These are phyloP conservation scores for Ganoderma sinense DNA, from an alignment of 1,284 basidiomycete species.

Conservation along the genomic window DNA sequence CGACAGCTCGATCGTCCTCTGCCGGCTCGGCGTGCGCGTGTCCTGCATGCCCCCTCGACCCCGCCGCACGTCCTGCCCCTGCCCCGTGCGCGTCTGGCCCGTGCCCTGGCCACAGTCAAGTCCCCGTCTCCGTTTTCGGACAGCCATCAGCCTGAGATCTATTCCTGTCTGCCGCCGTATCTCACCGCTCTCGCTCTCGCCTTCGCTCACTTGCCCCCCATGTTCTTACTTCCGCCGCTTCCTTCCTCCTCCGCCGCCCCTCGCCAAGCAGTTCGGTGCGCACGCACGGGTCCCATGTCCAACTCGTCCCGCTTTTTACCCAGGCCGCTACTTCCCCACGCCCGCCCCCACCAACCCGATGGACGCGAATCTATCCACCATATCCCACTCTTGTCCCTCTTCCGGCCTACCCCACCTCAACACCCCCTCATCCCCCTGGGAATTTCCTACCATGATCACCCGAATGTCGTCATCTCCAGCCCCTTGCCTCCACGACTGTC, in stretches of 20 bases:
- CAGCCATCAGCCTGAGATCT: conserved; percentile 8
- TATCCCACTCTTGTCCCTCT: not conserved
- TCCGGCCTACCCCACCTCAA: not conserved
- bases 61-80: not conserved
- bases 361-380: not conserved
- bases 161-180: conserved; percentile 24
- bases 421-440: not conserved
- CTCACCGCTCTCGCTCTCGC: conserved; percentile 13
- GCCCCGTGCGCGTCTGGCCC: not conserved
- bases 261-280: not conserved
- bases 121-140: conserved; percentile 27
- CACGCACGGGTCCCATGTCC: conserved; percentile 5
- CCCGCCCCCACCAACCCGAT: conserved; percentile 6
- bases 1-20: not conserved
- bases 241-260: conserved; percentile 4
- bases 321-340: conserved; percentile 16
- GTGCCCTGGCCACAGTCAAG: conserved; percentile 16
- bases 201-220: conserved; percentile 5
- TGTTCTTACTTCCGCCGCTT: conserved; percentile 25
- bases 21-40: not conserved
- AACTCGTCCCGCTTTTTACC: conserved; percentile 1
- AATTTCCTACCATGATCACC: conserved; percentile 4
- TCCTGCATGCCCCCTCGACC: not conserved
- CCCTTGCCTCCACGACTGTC: not conserved
- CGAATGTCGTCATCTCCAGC: not conserved